Evolutionary conservation across 129 eudicot genomes (phyloP).

Genomic region (Flaveria trinervia): DNA sequence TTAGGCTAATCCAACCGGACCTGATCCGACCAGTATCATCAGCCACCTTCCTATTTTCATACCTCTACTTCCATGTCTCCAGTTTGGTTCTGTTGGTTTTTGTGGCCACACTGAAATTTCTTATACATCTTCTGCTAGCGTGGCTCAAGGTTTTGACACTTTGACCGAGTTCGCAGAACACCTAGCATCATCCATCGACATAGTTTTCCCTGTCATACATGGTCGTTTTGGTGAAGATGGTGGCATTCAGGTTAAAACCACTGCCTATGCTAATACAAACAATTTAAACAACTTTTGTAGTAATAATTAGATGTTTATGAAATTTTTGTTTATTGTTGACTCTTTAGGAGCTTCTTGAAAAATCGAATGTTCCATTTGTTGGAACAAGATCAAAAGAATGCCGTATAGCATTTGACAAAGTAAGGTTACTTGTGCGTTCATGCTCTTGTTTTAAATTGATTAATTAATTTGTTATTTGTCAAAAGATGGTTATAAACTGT

Average conservation of each 20-base stretch:
- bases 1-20: no score
- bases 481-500: no score
- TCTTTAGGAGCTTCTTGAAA: conserved; percentile 76
- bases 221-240: conserved; percentile 98
- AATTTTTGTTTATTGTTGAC: conserved; percentile 10
- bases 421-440: conserved; percentile 24
- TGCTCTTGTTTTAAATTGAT: not conserved
- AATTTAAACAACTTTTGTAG: not conserved
- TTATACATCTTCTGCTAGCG: conserved; percentile 49
- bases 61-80: not conserved
- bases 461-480: not conserved
- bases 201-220: conserved; percentile 93
- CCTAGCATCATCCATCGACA: conserved; percentile 77
- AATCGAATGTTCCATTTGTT: conserved; percentile 77
- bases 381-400: conserved; percentile 84
- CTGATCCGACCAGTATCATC: not conserved
- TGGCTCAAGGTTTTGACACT: conserved; percentile 78
- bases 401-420: conserved; percentile 90
- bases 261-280: not conserved
- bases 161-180: conserved; percentile 75
- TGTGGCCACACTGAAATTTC: not conserved
- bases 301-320: conserved; percentile 1
- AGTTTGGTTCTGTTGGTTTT: not conserved
- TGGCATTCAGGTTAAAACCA: conserved; percentile 65
- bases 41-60: not conserved